Evolutionary conservation across 257 asterid genomes (phyloP).

Genomic region (Fraxinus anomala): DNA sequence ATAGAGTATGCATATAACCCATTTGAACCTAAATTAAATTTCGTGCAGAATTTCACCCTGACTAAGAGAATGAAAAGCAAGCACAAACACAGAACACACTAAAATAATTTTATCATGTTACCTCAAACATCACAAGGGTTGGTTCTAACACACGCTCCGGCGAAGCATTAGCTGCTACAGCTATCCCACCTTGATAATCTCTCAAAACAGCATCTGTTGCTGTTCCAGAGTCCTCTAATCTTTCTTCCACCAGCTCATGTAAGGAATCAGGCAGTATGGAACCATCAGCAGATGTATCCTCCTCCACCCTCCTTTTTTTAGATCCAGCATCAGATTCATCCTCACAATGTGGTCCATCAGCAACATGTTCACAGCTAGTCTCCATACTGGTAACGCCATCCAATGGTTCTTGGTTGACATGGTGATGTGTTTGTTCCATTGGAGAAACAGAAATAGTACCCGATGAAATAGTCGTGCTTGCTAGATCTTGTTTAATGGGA

Average conservation of each 20-base stretch:
- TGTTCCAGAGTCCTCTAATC: conserved; percentile 55
- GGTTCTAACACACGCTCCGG: conserved; percentile 95
- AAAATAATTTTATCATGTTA: conserved; percentile 34
- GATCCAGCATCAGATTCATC: conserved; percentile 83
- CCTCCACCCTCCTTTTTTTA: conserved; percentile 80
- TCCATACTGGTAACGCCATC: conserved; percentile 83
- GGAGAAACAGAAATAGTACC: conserved; percentile 50
- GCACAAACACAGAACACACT: not conserved
- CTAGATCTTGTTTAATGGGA: conserved; percentile 42
- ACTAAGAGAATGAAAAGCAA: not conserved
- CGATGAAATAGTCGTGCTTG: conserved; percentile 47
- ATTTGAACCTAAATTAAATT: not conserved
- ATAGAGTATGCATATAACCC: not conserved
- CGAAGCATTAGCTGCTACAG: conserved; percentile 77
- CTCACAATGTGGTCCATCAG: conserved; percentile 50
- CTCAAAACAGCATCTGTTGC: conserved; percentile 51
- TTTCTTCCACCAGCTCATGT: conserved; percentile 66
- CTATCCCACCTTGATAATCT: conserved; percentile 70
- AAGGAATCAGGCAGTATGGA: conserved; percentile 53
- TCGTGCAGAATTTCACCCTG: not conserved
- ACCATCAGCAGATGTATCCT: conserved; percentile 68
- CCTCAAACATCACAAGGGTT: conserved; percentile 98
- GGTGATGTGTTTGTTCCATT: conserved; percentile 64
- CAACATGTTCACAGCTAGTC: conserved; percentile 63
- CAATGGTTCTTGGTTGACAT: conserved; percentile 53